Conservation (phyloP, 768 basidiomycete species). For the Kwoniella dejecticola region DNA sequence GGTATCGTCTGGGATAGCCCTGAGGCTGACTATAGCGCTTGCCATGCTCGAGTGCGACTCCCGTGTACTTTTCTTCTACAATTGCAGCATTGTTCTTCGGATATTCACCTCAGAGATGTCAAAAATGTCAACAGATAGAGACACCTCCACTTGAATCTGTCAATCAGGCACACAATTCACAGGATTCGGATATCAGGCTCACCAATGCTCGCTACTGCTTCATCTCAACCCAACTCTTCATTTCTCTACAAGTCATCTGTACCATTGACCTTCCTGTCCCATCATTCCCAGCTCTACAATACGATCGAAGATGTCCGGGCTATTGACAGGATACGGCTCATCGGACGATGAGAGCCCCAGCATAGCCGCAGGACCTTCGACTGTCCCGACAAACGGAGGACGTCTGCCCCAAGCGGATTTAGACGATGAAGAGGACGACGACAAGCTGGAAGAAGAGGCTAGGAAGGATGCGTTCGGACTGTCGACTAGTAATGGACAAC, state of each 20-base stretch:
- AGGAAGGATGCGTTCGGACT: slow-evolving; percentile 49
- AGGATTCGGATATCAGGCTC: too few species aligned
- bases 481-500: slow-evolving; percentile 10
- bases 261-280: neutral
- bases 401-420: slow-evolving; percentile 2
- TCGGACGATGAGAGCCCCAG: slow-evolving; percentile 49
- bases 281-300: neutral
- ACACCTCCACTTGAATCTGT: neutral
- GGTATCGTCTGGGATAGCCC: slow-evolving; percentile 1
- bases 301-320: slow-evolving; percentile 37
- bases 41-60: slow-evolving; percentile 10
- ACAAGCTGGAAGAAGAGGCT: slow-evolving; percentile 41
- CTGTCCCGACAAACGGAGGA: neutral
- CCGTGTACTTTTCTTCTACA: too few species aligned
- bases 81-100: too few species aligned
- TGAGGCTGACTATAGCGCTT: neutral
- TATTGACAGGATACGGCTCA: slow-evolving; percentile 50
- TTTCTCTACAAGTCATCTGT: too few species aligned
- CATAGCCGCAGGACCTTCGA: slow-evolving; percentile 9
- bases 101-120: too few species aligned
- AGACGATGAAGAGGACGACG: slow-evolving; percentile 51
- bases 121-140: neutral
- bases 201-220: too few species aligned
- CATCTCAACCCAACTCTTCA: too few species aligned
- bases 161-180: too few species aligned